Base-by-base conservation (phyloP, 140 eudicot species). In the Stevia rebaudiana region DNA sequence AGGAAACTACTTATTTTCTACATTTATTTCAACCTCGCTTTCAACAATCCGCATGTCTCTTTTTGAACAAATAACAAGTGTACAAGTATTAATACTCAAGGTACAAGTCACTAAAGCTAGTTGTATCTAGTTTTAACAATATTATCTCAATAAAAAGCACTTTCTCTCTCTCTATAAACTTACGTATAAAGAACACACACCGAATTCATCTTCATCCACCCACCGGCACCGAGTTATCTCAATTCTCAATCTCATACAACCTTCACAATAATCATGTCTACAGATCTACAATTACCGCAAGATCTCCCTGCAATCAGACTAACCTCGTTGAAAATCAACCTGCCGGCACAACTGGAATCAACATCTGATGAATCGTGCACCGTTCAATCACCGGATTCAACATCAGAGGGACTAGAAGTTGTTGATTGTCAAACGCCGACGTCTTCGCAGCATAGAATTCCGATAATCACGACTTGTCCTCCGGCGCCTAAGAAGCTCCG, bases 401-500 rank as follows among this genome's bases (percentile, higher is more conserved):
- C 33, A 28, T 28, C 33, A 2, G 61, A 67, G 46, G 47, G 10
- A 5, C 2, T 4, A 1, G 55, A 60, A 5, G 43, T 16, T 1
- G 79, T 62, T 31, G 60, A 68, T 5, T 73, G 79, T 16, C 58
- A 30, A 51, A 78, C 83, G 22, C 83, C 83, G 39, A 79, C 66
- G 7, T 51, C 80, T 12, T 36, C 69, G 11, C 55, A 57, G 48
- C 48, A 74, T 47, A 62, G 54, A 24, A 79, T 79, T 54, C 83
- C 83, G 8, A 2, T 18, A n/a, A 52, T 68, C 62, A 10, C 18
- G 25, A 70, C 12, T 39, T 74, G 76, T 57, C 83, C 83, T 33
- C 71, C 73, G 58, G 49, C 80, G 11, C 76, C 80, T 8, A 69
- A 41, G 8, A 74, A 65, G 61, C 72, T 21, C 15, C 55, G 75